Evolutionary conservation across 805 yeast genomes (phyloP), one percentile per base, ranked within the genome.

Genomic region (Kuraishia hungarica): DNA sequence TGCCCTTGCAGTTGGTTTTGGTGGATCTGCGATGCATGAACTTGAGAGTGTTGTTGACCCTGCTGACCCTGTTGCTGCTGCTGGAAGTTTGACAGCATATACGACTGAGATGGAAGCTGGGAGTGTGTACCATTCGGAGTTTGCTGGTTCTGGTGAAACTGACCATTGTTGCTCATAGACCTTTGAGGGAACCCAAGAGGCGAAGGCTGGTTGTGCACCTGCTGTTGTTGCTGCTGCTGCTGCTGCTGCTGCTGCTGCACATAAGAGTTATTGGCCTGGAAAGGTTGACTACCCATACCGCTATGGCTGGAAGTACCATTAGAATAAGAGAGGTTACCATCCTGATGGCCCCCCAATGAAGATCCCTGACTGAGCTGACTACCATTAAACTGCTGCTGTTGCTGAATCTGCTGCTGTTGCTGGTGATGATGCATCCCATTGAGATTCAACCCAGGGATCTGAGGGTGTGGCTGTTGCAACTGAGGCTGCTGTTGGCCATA

Each of bases 361-460:
- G 48, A 26, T 49, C 8, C 35, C 53, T 15, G 50, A 51, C 21
- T 56, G 55, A 11, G 55, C 56, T 5, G 52, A 56, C 5, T 59
- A 28, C 24, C 53, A 56, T 52, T 28, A 11, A 47, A 21, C 22
- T 28, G 39, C 15, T 35, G 57, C 52, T 56, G 56, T 52, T 55
- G 54, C 53, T 57, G 56, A 26, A 26, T 10, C n/a, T 28, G 39
- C 15, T 35, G 57, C 52, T 56, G 56, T 52, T 55, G 54, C 53
- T 57, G 56, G 43, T 52, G 56, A 50, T 43, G 49, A 24, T 35
- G n/a, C 39, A 49, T 48, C 50, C 20, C 29, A n/a, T 23, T 23
- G 19, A 17, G 22, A n/a, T 50, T 28, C 21, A 29, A 22, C 6
- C 51, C 51, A 49, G 51, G 28, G 20, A 21, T 43, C 48, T 54